Percentiles rank a stretch among this genome's conserved stretches.
Conservation (phyloP, 2,329 filamentous ascomycete species). For the Phoma sp. region DNA sequence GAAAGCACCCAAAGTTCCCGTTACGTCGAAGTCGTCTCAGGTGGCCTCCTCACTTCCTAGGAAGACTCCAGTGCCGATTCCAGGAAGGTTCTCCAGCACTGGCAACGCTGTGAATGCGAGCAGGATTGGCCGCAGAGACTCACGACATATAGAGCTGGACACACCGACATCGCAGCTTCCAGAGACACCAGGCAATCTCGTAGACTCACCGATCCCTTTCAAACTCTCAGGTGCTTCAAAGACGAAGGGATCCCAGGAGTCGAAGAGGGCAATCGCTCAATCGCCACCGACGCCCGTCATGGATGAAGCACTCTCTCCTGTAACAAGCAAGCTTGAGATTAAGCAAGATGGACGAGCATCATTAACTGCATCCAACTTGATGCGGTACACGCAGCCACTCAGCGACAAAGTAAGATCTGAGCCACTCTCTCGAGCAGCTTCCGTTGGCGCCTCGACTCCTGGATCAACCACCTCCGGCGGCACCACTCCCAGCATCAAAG, state of each 20-base stretch:
- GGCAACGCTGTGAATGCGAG: neutral
- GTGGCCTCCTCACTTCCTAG: constrained; percentile 16
- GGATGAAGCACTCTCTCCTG: neutral
- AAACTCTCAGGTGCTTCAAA: constrained; percentile 6
- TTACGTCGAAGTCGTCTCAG: neutral
- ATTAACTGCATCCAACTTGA: constrained; percentile 27
- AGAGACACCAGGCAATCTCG: neutral
- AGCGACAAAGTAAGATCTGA: constrained; percentile 22
- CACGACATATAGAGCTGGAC: constrained; percentile 20
- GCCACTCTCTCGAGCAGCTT: constrained; percentile 15
- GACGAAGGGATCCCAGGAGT: constrained; percentile 3
- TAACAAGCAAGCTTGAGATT: neutral
- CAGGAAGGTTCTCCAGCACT: neutral
- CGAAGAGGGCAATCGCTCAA: neutral
- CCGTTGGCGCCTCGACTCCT: constrained; percentile 8
- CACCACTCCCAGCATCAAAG: constrained; percentile 31
- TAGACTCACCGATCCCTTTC: constrained; percentile 23
- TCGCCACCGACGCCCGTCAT: neutral
- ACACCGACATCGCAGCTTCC: constrained; percentile 24
- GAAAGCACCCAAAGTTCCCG: neutral
- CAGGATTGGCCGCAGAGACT: neutral
- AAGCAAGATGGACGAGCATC: constrained; percentile 8
- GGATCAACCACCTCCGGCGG: constrained; percentile 23
- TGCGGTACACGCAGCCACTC: constrained; percentile 24
- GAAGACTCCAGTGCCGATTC: no score